phyloP scores from a whole-genome alignment of 495 filamentous ascomycete species.

The Extremus antarcticus region DNA sequence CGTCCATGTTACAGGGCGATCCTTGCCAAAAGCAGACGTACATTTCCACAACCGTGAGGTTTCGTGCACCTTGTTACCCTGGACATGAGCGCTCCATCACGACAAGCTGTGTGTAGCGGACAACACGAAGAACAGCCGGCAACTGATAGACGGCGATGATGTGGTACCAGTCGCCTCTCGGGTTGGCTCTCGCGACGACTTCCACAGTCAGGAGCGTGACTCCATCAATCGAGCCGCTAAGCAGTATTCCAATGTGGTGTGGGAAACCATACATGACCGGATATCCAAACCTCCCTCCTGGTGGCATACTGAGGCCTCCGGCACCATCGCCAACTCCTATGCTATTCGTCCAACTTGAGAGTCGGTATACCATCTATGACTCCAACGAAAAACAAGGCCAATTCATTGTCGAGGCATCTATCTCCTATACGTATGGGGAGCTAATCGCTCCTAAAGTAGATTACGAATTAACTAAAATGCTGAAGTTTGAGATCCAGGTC shows the following conservation, averaged over 20 bases:
- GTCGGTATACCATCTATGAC: constrained; percentile 52
- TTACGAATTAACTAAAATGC: too few species aligned
- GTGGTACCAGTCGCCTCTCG: too few species aligned
- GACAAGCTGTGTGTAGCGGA: too few species aligned
- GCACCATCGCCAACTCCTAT: constrained; percentile 33
- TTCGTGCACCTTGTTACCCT: too few species aligned
- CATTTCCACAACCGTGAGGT: too few species aligned
- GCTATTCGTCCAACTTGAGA: constrained; percentile 47
- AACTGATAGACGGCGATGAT: too few species aligned
- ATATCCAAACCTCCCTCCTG: constrained; percentile 41
- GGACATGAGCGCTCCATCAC: too few species aligned
- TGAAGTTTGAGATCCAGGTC: not conserved
- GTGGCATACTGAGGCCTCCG: constrained; percentile 45
- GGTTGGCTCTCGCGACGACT: too few species aligned
- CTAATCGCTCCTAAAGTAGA: constrained; percentile 11
- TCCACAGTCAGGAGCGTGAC: too few species aligned
- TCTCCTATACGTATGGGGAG: constrained; percentile 42
- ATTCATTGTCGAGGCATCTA: constrained; percentile 48
- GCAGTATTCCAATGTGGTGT: constrained; percentile 10
- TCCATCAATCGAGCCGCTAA: not conserved
- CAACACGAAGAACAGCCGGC: too few species aligned
- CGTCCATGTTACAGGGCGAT: too few species aligned
- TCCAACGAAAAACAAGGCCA: constrained; percentile 41
- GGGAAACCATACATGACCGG: constrained; percentile 8
- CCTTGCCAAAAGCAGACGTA: too few species aligned